Conservation (phyloP, 2,329 filamentous ascomycete genomes). For the Emergomyces pasteurianus region DNA sequence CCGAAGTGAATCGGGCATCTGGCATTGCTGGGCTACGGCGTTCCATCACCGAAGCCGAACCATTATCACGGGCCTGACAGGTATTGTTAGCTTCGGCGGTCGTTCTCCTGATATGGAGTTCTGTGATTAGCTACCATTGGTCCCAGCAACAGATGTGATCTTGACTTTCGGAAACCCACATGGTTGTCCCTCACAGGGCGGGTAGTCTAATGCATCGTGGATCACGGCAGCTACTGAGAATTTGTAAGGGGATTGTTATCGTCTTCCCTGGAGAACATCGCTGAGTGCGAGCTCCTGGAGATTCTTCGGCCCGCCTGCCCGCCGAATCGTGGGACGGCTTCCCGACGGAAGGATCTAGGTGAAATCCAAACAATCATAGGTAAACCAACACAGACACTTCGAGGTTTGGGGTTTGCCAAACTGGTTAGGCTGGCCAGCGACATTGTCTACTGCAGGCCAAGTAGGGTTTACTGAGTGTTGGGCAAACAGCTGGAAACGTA, state of each 20-base stretch:
- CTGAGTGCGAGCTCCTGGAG: not conserved
- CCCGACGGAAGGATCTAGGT: not conserved
- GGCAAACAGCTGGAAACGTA: not conserved
- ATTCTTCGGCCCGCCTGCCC: not conserved
- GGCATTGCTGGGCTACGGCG: not conserved
- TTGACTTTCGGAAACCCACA: not conserved
- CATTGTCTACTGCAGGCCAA: not conserved
- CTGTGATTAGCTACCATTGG: not conserved
- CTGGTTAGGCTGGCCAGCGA: not conserved
- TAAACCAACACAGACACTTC: not conserved
- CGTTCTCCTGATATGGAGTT: not conserved
- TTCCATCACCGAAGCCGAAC: not conserved
- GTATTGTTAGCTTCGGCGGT: not conserved
- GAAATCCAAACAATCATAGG: not conserved
- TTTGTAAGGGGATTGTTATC: not conserved
- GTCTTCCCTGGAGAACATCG: not conserved
- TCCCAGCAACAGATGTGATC: not conserved
- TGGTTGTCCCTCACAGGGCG: not conserved
- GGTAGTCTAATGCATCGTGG: not conserved
- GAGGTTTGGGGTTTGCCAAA: not conserved
- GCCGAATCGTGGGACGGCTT: not conserved
- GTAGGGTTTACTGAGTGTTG: not conserved
- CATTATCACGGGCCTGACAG: not conserved
- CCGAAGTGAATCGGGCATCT: not conserved
- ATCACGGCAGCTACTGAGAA: not conserved